A percentile compares a stretch with the other conserved stretches of the same genome.
Conservation (phyloP, 2,329 filamentous ascomycete species). For the Mycosphaerella sp. region DNA sequence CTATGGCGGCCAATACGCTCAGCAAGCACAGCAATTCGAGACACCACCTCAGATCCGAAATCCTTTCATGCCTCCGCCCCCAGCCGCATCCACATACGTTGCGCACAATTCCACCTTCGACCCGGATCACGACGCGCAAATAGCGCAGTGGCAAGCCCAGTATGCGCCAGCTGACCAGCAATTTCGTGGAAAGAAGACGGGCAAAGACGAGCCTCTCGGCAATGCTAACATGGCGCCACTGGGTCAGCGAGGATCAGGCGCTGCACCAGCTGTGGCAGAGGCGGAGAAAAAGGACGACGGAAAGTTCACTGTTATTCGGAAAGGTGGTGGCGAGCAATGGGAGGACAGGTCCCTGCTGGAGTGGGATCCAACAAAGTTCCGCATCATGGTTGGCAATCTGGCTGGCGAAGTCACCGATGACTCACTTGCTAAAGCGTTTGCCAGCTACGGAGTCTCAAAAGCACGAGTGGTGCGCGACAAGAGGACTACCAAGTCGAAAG, state of each 20-base stretch:
- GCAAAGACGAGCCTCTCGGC: conserved; percentile 13
- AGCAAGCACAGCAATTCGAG: conserved; percentile 29
- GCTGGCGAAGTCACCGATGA: conserved; percentile 98
- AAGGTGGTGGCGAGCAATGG: conserved; percentile 90
- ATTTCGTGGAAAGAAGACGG: conserved; percentile 16
- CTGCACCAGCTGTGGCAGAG: conserved; percentile 6
- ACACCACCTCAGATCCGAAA: conserved; percentile 67
- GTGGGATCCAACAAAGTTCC: conserved; percentile 92
- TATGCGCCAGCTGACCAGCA: conserved; percentile 23
- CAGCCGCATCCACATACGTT: conserved; percentile 29
- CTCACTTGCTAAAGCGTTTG: conserved; percentile 86
- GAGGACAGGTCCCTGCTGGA: conserved; percentile 81
- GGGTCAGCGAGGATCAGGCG: conserved; percentile 18
- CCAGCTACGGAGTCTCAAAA: conserved; percentile 86
- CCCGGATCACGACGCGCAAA: conserved; percentile 81
- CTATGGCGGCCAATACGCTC: conserved; percentile 27
- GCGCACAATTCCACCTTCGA: conserved; percentile 47
- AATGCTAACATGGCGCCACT: conserved; percentile 18
- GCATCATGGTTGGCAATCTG: conserved; percentile 92
- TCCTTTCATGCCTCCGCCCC: conserved; percentile 60
- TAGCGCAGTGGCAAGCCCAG: conserved; percentile 83
- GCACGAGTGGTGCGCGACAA: conserved; percentile 93
- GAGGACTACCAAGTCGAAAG: conserved; percentile 90
- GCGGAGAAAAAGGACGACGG: conserved; percentile 17
- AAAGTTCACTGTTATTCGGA: conserved; percentile 65